Conservation (phyloP, 805 yeast species). For the Limtongia smithiae region DNA sequence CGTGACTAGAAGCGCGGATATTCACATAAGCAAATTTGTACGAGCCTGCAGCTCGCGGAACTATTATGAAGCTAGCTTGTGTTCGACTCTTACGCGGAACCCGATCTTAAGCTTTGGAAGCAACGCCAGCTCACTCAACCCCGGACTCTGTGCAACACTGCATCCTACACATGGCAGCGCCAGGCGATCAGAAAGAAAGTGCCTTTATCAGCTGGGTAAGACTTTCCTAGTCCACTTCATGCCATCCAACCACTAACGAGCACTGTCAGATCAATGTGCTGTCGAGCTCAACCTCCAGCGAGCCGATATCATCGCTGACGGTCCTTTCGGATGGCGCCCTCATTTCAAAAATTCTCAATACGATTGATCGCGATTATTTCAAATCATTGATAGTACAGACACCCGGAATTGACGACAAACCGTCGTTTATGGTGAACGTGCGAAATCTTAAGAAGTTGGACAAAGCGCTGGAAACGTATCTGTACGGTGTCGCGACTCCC, state of each 20-base stretch:
- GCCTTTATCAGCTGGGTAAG: too few relatives aligned
- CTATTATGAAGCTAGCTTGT: too few relatives aligned
- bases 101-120: too few relatives aligned
- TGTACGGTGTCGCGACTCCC: background rate
- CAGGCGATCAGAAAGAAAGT: too few relatives aligned
- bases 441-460: constrained; percentile 20
- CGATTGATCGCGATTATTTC: constrained; percentile 9
- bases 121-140: too few relatives aligned
- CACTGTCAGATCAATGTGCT: background rate
- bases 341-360: constrained; percentile 13
- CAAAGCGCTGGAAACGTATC: constrained; percentile 10
- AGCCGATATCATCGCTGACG: constrained; percentile 1
- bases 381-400: constrained; percentile 3
- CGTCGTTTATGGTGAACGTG: constrained; percentile 19
- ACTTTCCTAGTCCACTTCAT: too few relatives aligned
- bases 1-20: too few relatives aligned
- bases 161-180: background rate
- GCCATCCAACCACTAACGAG: background rate
- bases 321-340: constrained; percentile 13
- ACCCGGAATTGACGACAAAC: background rate
- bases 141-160: too few relatives aligned
- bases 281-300: background rate
- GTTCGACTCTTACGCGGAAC: too few relatives aligned
- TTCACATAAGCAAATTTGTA: too few relatives aligned
- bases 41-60: too few relatives aligned